Conservation (phyloP, 2,329 filamentous ascomycete genomes). For the Botrytis pseudocinerea region DNA sequence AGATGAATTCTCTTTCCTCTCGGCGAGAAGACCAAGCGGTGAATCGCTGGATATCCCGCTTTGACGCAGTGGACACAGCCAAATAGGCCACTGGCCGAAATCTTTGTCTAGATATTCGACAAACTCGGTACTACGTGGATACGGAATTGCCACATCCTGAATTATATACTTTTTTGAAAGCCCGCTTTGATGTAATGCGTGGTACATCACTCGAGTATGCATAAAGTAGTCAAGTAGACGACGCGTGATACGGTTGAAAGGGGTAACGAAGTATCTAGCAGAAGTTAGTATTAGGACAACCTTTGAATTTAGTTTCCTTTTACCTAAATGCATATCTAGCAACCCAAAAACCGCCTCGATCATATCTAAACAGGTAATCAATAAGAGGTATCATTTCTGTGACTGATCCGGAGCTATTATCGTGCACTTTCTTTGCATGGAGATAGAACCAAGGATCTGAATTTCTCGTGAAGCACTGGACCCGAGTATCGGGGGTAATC, state of each 20-base stretch:
- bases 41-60: constrained; percentile 28
- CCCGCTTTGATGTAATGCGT: constrained; percentile 59
- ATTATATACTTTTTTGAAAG: constrained; percentile 58
- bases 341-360: constrained; percentile 68
- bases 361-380: constrained; percentile 62
- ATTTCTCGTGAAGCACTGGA: neutral
- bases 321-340: constrained; percentile 57
- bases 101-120: constrained; percentile 49
- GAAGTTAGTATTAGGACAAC: neutral
- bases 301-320: neutral
- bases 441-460: constrained; percentile 66
- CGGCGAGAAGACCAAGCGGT: constrained; percentile 25
- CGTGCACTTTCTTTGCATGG: constrained; percentile 47
- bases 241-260: constrained; percentile 60
- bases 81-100: constrained; percentile 44
- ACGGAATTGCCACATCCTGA: constrained; percentile 62
- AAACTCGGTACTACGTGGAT: constrained; percentile 50
- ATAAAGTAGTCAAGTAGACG: constrained; percentile 60
- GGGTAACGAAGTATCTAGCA: constrained; percentile 53
- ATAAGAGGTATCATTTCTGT: constrained; percentile 48
- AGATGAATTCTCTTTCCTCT: constrained; percentile 27
- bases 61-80: constrained; percentile 55
- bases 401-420: constrained; percentile 28
- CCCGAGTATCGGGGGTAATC: neutral
- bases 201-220: constrained; percentile 61